Percentiles rank a stretch among this genome's conserved stretches.
These are phyloP conservation scores for Solanum arcanum DNA, from an alignment of 257 asterid genomes.

Conservation along the genomic window DNA sequence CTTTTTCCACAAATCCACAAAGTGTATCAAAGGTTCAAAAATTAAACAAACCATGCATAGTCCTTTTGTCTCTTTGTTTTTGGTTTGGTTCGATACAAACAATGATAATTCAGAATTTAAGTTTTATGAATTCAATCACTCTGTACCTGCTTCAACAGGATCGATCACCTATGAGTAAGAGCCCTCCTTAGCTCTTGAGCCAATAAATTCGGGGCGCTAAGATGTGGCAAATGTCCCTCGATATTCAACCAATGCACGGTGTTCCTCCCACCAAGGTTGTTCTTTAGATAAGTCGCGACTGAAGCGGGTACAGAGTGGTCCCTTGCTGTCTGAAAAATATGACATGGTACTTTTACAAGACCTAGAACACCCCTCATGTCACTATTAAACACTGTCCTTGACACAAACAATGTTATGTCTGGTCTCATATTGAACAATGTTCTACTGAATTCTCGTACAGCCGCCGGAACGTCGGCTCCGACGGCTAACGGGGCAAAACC, in stretches of 20 bases:
- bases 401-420: constrained; percentile 74
- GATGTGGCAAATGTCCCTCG: constrained; percentile 89
- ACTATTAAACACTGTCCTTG: constrained; percentile 55
- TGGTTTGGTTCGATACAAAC: background rate
- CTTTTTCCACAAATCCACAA: background rate
- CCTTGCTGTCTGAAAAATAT: constrained; percentile 68
- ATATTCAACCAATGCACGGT: constrained; percentile 51
- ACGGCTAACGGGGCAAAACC: constrained; percentile 94
- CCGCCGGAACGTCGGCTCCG: constrained; percentile 94
- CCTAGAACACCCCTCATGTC: constrained; percentile 74
- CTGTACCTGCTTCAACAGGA: background rate
- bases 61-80: background rate
- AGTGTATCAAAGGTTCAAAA: background rate
- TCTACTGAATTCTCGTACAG: constrained; percentile 73
- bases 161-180: constrained; percentile 16
- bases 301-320: constrained; percentile 84
- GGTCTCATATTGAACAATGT: constrained; percentile 91
- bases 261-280: constrained; percentile 74
- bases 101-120: background rate
- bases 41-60: background rate
- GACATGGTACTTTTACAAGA: constrained; percentile 67
- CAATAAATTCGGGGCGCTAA: constrained; percentile 71
- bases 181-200: constrained; percentile 75
- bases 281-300: constrained; percentile 57
- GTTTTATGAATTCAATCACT: background rate